Conservation (phyloP, 495 filamentous ascomycete genomes). For the Xylaria telfairii region DNA sequence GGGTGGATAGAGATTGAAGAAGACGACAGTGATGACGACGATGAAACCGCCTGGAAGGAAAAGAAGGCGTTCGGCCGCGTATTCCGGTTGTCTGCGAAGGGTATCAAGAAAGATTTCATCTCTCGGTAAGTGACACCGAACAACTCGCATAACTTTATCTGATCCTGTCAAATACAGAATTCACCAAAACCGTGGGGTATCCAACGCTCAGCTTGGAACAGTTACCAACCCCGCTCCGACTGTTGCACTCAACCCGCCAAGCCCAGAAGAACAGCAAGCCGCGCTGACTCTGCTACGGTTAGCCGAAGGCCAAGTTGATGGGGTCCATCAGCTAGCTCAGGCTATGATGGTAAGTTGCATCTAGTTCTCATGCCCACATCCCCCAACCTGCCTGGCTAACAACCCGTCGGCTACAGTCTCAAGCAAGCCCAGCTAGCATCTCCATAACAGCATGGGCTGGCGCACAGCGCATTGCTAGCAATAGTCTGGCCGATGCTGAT, state of each 20-base stretch:
- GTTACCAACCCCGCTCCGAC: slow-evolving; percentile 30
- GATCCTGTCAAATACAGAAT: slow-evolving; percentile 36
- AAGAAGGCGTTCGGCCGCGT: slow-evolving; percentile 61
- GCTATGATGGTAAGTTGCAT: slow-evolving; percentile 51
- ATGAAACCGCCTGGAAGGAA: slow-evolving; percentile 52
- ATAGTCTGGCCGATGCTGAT: slow-evolving; percentile 33
- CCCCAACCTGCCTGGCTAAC: background rate
- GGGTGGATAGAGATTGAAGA: slow-evolving; percentile 79
- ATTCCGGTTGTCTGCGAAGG: slow-evolving; percentile 71
- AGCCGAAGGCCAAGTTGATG: slow-evolving; percentile 35
- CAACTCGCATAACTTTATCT: background rate
- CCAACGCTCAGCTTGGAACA: background rate
- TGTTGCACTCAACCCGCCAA: slow-evolving; percentile 22
- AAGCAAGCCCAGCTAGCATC: slow-evolving; percentile 44
- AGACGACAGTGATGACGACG: slow-evolving; percentile 61
- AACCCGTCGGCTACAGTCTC: slow-evolving; percentile 38
- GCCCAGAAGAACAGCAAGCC: slow-evolving; percentile 56
- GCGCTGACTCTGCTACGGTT: slow-evolving; percentile 63
- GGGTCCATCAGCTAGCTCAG: slow-evolving; percentile 45
- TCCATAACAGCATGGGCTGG: slow-evolving; percentile 45
- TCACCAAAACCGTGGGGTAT: slow-evolving; percentile 40
- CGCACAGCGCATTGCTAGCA: slow-evolving; percentile 36
- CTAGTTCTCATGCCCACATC: background rate
- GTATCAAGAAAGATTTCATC: slow-evolving; percentile 81
- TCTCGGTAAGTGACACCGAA: slow-evolving; percentile 47